phyloP scores from a whole-genome alignment of 345 rosid species.

The Gossypium longicalyx region DNA sequence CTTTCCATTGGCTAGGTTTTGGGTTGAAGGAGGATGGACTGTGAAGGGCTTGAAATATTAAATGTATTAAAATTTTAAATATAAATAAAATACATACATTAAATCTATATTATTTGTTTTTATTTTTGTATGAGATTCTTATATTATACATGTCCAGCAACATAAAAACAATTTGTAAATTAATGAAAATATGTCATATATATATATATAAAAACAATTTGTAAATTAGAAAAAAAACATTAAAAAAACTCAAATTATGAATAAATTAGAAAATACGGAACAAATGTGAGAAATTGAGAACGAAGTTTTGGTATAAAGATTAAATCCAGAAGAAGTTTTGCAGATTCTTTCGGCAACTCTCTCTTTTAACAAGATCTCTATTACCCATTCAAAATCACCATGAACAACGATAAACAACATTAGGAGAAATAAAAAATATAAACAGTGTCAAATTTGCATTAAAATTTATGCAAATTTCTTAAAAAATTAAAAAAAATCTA shows the following conservation, averaged over 20 bases:
- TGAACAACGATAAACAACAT: not conserved
- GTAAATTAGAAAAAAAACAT: too few species aligned
- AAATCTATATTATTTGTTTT: too few species aligned
- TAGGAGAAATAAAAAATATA: not conserved
- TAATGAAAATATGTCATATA: too few species aligned
- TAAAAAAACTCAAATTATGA: not conserved
- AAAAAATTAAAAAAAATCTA: too few species aligned
- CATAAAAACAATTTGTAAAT: too few species aligned
- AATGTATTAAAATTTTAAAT: too few species aligned
- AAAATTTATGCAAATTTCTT: not conserved
- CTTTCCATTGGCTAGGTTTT: constrained; percentile 45
- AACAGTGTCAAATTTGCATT: not conserved
- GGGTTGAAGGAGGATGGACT: constrained; percentile 56
- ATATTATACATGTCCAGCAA: too few species aligned
- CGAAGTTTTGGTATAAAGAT: constrained; percentile 45
- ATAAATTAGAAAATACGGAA: not conserved
- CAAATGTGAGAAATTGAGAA: constrained; percentile 28
- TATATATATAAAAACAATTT: too few species aligned
- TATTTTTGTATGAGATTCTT: too few species aligned
- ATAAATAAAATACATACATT: too few species aligned
- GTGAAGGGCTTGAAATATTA: constrained; percentile 51
- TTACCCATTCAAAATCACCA: constrained; percentile 42
- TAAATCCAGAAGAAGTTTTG: constrained; percentile 74
- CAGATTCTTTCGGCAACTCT: constrained; percentile 79
- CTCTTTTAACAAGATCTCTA: constrained; percentile 74